Evolutionary conservation across 1,139 yeast genomes (phyloP), one percentile per base, ranked within the genome.

Genomic region (Geotrichum fermentans): DNA sequence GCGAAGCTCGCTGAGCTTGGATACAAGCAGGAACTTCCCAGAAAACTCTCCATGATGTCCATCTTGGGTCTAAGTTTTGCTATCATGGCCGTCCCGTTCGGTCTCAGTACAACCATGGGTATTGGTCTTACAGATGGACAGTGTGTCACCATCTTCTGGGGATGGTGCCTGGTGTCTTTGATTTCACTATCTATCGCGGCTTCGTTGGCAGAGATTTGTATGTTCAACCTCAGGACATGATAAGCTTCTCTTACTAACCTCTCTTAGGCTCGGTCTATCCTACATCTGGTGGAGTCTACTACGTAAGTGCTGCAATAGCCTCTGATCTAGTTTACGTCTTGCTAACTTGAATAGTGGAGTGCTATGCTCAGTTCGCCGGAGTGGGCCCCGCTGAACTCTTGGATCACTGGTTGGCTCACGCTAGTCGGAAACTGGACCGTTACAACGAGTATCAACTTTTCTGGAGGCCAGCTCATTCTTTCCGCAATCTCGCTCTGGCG

Each of bases 121-220:
- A 53, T 56, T 28, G 60, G 63, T 18, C 51, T 60, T 22, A 51
- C 55, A 10, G 60, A 55, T 43, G 63, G 60, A 16, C 61, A 61
- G 22, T 52, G 59, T 14, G 56, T 59, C 17, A 51, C 61, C 14
- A 55, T 59, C 32, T 41, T 58, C 20, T 59, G 60, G 61, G 62
- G 61, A 3, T 49, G 58, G 49, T 38, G 40, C 11, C 35, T 57
- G 10, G 60, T 58, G 14, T 51, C 58, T 11, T 34, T 52, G n/a
- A 58, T 57, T 45, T 55, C 57, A 26, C 42, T 57, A 10, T 58
- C 60, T 35, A 58, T 59, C 32, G 59, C 60, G 13, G 49, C 58
- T 7, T 59, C 62, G 2, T 53, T 59, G 22, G 62, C 59, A n/a
- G 62, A 59, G 43, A 55, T 59, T 40, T 57, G 61, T 41, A 55